A percentile compares a stretch with the other conserved stretches of the same genome.
Evolutionary conservation across 208 protist species (phyloP).

Genomic region (Phytomonas sp.): DNA sequence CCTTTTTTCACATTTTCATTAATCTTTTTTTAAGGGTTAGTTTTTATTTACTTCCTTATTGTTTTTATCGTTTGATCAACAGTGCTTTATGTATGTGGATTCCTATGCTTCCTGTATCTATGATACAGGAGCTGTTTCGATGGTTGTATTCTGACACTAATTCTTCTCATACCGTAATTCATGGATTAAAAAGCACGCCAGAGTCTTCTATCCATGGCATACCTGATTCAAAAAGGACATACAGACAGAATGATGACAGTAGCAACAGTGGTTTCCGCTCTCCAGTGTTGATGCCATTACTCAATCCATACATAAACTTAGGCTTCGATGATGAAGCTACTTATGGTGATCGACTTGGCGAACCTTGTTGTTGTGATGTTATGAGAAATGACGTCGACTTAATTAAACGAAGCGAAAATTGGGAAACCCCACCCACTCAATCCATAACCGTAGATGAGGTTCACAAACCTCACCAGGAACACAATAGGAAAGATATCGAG

Average conservation of each 20-base stretch:
- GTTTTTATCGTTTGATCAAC: conserved; percentile 2
- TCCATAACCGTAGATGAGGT: background rate
- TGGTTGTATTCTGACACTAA: background rate
- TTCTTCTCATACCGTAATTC: background rate
- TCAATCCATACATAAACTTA: background rate
- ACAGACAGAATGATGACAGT: background rate
- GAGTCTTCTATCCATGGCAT: background rate
- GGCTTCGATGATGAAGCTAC: background rate
- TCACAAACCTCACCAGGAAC: background rate
- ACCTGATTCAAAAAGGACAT: background rate
- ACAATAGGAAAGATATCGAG: background rate
- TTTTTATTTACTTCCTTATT: conserved; percentile 6
- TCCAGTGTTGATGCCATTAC: background rate
- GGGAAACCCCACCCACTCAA: background rate
- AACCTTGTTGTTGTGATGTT: background rate
- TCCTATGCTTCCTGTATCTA: background rate
- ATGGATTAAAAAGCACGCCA: background rate
- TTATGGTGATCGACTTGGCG: background rate
- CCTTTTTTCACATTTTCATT: conserved; percentile 15
- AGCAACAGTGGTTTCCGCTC: conserved; percentile 2
- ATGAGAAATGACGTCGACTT: background rate
- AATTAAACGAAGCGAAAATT: background rate
- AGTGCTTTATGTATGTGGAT: background rate
- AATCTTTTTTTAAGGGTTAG: conserved; percentile 6
- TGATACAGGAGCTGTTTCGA: background rate